Evolutionary conservation across 2,329 filamentous ascomycete genomes (phyloP), one percentile per base, ranked within the genome.

Genomic region (Curvularia eragrostidis): DNA sequence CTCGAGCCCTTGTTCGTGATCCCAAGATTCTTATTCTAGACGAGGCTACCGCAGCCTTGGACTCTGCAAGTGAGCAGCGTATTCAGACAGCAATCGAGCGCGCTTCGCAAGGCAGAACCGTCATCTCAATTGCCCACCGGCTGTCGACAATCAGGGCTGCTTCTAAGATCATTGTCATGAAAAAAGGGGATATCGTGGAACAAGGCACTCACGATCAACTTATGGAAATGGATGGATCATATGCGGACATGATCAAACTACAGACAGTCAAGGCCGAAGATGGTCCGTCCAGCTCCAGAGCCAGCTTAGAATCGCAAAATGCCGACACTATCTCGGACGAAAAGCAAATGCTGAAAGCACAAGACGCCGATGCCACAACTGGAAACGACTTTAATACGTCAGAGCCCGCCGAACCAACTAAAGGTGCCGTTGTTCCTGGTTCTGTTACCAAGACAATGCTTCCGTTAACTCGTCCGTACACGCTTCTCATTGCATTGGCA

Each of bases 41-140:
- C 43, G 86, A 89, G 67, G 85, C 86, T 2, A 89, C 86, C 1
- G 82, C 85, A 0, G 81, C 86, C 1, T 78, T 89, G 0, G 86
- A 89, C 67, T 85, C 85, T 13, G 79, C 80, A 2, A 85, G 81
- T 46, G 86, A 88, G 66, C 78, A 77, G 43, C 78, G 81, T 4
- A 86, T 88, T 42, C 82, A 86, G 64, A 63, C 59, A 41, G 74
- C 76, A 52, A 74, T 78, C 23, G 74, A 75, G 18, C 66, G 64
- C 18, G 72, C 71, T 15, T 71, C 73, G 4, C 46, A 66, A 21
- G 73, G 74, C 5, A 63, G 76, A 9, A 78, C 76, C 1, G 70
- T 77, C 5, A 71, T 78, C 19, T 70, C 74, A 0, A 78, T 78
- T 15, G 76, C 76, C 13, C 76, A 78, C 60, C 69, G 76, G 13